phyloP scores from a whole-genome alignment of 2,329 filamentous ascomycete genomes.

The Sporothrix brunneoviolacea region DNA sequence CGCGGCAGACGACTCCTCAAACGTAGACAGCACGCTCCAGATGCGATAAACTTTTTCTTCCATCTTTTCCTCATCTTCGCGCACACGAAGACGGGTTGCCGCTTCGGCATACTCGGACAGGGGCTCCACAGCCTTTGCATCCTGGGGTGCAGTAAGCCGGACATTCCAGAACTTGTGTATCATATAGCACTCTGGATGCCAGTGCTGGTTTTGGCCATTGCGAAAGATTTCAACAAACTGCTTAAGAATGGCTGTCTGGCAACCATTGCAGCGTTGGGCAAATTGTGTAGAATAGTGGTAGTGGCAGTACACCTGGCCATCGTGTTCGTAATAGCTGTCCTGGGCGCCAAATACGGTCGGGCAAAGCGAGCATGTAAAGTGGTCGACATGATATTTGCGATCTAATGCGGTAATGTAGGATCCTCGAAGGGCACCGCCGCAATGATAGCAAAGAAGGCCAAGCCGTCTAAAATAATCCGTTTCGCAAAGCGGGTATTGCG shows the following conservation, averaged over 20 bases:
- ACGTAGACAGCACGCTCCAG: conserved; percentile 94
- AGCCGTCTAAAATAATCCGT: conserved; percentile 95
- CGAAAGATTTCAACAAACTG: conserved; percentile 99
- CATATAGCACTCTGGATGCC: conserved; percentile 99
- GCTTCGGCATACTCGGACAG: conserved; percentile 37
- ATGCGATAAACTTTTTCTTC: conserved; percentile 97
- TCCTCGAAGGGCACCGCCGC: conserved; percentile 83
- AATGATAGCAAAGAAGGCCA: conserved; percentile 84
- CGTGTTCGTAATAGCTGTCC: conserved; percentile 98
- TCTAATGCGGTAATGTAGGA: conserved; percentile 98
- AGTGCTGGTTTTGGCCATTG: conserved; percentile 96
- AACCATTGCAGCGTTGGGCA: conserved; percentile 92
- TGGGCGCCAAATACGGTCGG: conserved; percentile 96
- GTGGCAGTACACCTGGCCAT: conserved; percentile 93
- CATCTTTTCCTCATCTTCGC: conserved; percentile 84
- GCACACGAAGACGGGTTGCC: conserved; percentile 67
- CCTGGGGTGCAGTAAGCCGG: conserved; percentile 60
- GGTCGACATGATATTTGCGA: conserved; percentile 97
- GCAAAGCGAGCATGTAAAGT: conserved; percentile 96
- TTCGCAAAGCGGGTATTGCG: conserved; percentile 92
- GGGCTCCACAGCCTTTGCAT: conserved; percentile 30
- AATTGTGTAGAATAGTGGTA: conserved; percentile 98
- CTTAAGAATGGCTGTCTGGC: conserved; percentile 93
- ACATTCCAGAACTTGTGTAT: conserved; percentile 99
- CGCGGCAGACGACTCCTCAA: conserved; percentile 94